These are phyloP conservation scores for Fusarium ramigenum DNA, from an alignment of 2,329 filamentous ascomycete species.

Conservation along the genomic window DNA sequence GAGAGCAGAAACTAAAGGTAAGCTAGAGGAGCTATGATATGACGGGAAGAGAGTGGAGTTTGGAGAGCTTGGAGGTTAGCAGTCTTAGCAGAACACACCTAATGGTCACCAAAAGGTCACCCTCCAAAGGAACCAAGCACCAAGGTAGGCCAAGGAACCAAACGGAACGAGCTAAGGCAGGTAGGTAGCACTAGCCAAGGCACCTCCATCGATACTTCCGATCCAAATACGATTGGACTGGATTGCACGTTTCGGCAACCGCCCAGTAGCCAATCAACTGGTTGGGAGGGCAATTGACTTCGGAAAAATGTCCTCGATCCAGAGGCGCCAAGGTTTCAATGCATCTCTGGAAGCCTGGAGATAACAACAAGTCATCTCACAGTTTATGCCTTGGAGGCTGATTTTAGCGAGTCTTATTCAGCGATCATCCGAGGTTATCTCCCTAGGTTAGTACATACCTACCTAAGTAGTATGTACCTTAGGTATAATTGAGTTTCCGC, in stretches of 20 bases:
- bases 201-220: constrained; percentile 31
- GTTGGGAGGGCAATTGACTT: constrained; percentile 14
- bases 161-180: constrained; percentile 5
- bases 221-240: constrained; percentile 33
- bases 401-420: not conserved
- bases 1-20: not conserved
- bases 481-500: constrained; percentile 15
- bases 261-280: constrained; percentile 16
- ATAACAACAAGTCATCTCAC: constrained; percentile 18
- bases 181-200: constrained; percentile 26
- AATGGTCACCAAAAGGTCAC: not conserved
- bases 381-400: constrained; percentile 16
- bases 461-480: too few species aligned
- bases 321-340: constrained; percentile 35
- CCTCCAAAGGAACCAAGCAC: not conserved
- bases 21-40: constrained; percentile 28
- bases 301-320: constrained; percentile 27
- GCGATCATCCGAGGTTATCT: not conserved
- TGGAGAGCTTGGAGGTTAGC: not conserved
- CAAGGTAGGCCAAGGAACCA: not conserved
- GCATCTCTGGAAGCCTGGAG: not conserved
- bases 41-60: constrained; percentile 24
- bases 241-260: constrained; percentile 33
- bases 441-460: not conserved
- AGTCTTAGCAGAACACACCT: not conserved